These are phyloP conservation scores for Ilex paraguariensis DNA, from an alignment of 305 asterid genomes.

Conservation along the genomic window DNA sequence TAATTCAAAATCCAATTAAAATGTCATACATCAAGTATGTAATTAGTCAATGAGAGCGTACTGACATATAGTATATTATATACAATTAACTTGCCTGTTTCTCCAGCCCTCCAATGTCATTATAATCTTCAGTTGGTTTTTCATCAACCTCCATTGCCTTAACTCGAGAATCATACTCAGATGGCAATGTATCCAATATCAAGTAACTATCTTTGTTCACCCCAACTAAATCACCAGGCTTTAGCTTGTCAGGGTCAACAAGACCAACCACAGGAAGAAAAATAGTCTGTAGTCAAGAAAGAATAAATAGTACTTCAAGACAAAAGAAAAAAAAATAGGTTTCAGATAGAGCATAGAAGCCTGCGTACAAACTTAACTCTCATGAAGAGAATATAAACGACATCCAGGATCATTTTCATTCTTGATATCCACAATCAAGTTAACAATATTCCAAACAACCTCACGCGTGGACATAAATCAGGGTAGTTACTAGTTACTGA, in stretches of 20 bases:
- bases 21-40: not conserved
- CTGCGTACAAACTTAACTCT: too few relatives aligned
- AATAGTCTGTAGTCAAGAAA: slow-evolving; percentile 57
- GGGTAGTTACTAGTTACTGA: too few relatives aligned
- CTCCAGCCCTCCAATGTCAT: slow-evolving; percentile 93
- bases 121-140: slow-evolving; percentile 96
- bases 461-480: too few relatives aligned
- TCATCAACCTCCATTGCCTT: slow-evolving; percentile 99
- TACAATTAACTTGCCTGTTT: slow-evolving; percentile 54
- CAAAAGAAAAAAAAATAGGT: not conserved
- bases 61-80: too few relatives aligned
- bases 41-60: too few relatives aligned
- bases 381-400: too few relatives aligned
- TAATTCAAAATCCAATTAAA: not conserved
- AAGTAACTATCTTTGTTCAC: slow-evolving; percentile 92
- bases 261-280: slow-evolving; percentile 89
- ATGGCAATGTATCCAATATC: slow-evolving; percentile 89
- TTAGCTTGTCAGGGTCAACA: slow-evolving; percentile 80
- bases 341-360: too few relatives aligned
- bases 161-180: slow-evolving; percentile 95
- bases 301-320: not conserved
- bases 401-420: too few relatives aligned
- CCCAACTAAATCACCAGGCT: slow-evolving; percentile 93
- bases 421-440: too few relatives aligned
- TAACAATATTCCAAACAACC: too few relatives aligned